These are phyloP conservation scores for Termitomyces sp. DNA, from an alignment of 768 basidiomycete genomes.

Conservation along the genomic window DNA sequence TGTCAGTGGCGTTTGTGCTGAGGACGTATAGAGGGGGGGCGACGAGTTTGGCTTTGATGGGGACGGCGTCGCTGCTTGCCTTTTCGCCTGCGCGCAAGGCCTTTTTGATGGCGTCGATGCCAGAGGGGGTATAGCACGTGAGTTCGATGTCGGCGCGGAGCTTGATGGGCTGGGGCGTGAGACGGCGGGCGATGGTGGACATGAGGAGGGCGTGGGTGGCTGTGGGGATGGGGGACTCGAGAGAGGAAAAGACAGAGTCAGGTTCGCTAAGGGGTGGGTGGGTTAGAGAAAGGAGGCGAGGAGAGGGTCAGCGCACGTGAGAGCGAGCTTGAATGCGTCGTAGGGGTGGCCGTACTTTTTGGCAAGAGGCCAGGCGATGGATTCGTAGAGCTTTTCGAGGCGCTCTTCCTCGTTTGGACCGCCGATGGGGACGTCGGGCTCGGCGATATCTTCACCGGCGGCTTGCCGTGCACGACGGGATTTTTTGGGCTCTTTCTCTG, in stretches of 20 bases:
- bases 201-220: constrained; percentile 63
- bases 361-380: constrained; percentile 90
- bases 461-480: constrained; percentile 43
- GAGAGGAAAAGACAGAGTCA: constrained; percentile 76
- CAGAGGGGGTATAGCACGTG: constrained; percentile 92
- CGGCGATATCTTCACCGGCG: constrained; percentile 42
- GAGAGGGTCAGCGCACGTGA: constrained; percentile 59
- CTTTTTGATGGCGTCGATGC: constrained; percentile 95
- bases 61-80: constrained; percentile 84
- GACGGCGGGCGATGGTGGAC: constrained; percentile 85
- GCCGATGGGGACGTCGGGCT: constrained; percentile 24
- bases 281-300: not conserved
- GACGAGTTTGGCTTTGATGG: constrained; percentile 95
- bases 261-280: constrained; percentile 28
- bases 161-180: constrained; percentile 98
- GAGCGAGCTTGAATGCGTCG: constrained; percentile 96
- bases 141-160: constrained; percentile 97
- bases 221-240: constrained; percentile 53
- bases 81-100: constrained; percentile 88
- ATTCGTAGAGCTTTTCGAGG: constrained; percentile 84
- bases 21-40: constrained; percentile 96
- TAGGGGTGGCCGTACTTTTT: constrained; percentile 93
- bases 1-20: constrained; percentile 95
- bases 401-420: constrained; percentile 70
- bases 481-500: constrained; percentile 46